These are phyloP conservation scores for Chlamydomonas asymmetrica DNA, from an alignment of 139 green algal genomes.

Conservation along the genomic window DNA sequence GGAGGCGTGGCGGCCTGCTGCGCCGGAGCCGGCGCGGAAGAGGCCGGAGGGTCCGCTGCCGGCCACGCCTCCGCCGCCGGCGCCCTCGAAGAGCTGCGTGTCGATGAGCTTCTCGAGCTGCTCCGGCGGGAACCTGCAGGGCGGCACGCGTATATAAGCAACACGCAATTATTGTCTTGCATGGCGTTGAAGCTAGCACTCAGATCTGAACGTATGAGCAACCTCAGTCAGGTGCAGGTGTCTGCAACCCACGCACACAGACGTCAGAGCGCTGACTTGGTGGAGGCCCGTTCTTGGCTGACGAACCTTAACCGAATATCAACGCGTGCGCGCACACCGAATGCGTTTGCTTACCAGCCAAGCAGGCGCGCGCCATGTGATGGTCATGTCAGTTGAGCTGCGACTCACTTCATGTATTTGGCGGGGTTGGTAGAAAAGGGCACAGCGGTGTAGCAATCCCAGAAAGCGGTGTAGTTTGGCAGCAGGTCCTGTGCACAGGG, in stretches of 20 bases:
- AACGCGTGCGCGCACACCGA: neutral
- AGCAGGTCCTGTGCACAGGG: slow-evolving; percentile 1
- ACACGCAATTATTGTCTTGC: neutral
- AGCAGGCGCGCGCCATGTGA: no score
- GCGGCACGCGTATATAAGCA: neutral
- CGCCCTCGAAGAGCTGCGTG: slow-evolving; percentile 21
- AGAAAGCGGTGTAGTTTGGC: slow-evolving; percentile 20
- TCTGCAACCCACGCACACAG: no score
- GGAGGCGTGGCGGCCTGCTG: neutral
- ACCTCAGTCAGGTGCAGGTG: neutral
- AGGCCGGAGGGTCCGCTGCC: neutral
- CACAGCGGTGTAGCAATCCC: slow-evolving; percentile 36
- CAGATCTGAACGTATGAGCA: neutral
- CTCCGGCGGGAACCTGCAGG: slow-evolving; percentile 14
- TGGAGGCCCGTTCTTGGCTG: no score
- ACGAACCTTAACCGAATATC: no score
- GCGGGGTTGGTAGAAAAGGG: slow-evolving; percentile 36
- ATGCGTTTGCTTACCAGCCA: neutral
- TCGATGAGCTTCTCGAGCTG: slow-evolving; percentile 13
- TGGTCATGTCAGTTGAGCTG: no score
- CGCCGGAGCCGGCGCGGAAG: neutral
- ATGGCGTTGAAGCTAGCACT: neutral
- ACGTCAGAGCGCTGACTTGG: no score
- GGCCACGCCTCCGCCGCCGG: neutral
- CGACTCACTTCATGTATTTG: slow-evolving; percentile 40